Evolutionary conservation across 495 filamentous ascomycete species (phyloP).

Genomic region (Penicillium argentinense): DNA sequence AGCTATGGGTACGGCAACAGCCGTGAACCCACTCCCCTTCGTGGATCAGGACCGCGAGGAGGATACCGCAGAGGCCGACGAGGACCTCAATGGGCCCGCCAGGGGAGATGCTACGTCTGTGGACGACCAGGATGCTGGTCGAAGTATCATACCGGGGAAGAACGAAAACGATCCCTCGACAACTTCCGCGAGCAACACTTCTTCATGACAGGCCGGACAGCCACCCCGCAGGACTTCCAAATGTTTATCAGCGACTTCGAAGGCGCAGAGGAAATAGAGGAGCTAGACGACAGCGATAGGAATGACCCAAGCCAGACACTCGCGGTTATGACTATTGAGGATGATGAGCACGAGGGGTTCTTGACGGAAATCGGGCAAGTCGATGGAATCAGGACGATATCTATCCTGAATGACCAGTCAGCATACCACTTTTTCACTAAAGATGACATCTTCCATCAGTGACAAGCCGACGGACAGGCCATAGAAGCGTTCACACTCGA

Average conservation of each 20-base stretch:
- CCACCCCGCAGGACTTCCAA: constrained; percentile 3
- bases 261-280: not conserved
- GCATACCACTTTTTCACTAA: too few relatives aligned
- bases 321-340: not conserved
- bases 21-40: not conserved
- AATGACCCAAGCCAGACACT: constrained; percentile 1
- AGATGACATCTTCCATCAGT: too few relatives aligned
- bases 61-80: not conserved
- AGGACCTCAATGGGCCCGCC: not conserved
- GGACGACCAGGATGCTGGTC: not conserved
- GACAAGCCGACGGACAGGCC: too few relatives aligned
- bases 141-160: not conserved
- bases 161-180: not conserved
- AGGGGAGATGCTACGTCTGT: not conserved
- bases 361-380: too few relatives aligned
- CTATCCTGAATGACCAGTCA: too few relatives aligned
- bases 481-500: too few relatives aligned
- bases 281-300: constrained; percentile 1
- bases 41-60: not conserved
- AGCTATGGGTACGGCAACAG: not conserved
- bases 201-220: not conserved
- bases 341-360: too few relatives aligned
- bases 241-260: constrained; percentile 3
- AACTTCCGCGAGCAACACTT: not conserved
- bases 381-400: too few relatives aligned